phyloP scores from a whole-genome alignment of 1,284 basidiomycete species.

The Mycena citricolor region DNA sequence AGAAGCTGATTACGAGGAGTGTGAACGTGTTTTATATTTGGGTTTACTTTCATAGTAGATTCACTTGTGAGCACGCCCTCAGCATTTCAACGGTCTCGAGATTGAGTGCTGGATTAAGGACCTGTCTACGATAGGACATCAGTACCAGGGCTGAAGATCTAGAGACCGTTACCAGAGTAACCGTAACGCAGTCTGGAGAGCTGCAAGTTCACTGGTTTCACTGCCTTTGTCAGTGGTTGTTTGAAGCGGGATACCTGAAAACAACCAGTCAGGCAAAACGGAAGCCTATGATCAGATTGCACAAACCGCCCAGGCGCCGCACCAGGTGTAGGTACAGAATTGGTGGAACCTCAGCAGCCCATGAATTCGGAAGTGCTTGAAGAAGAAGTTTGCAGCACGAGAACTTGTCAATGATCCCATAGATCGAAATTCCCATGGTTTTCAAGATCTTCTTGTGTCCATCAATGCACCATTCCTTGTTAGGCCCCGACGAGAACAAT shows the following conservation, averaged over 20 bases:
- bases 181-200: conserved; percentile 25
- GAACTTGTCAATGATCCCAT: conserved; percentile 28
- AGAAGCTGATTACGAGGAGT: no score
- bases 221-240: conserved; percentile 26
- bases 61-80: no score
- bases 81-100: no score
- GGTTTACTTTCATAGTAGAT: no score
- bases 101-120: no score
- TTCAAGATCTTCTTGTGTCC: conserved; percentile 29
- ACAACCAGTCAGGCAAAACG: background rate
- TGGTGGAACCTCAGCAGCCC: conserved; percentile 22
- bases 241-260: conserved; percentile 26
- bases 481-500: conserved; percentile 27
- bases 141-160: no score
- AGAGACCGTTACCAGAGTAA: no score
- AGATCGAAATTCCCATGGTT: conserved; percentile 30
- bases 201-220: conserved; percentile 16
- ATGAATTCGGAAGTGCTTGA: conserved; percentile 25
- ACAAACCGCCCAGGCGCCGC: conserved; percentile 20
- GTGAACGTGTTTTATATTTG: no score
- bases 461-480: conserved; percentile 32
- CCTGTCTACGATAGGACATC: no score
- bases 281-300: conserved; percentile 2
- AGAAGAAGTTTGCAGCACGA: conserved; percentile 24
- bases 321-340: conserved; percentile 24